These are phyloP conservation scores for Aureobasidium mangrovei DNA, from an alignment of 2,329 filamentous ascomycete genomes.

Conservation along the genomic window DNA sequence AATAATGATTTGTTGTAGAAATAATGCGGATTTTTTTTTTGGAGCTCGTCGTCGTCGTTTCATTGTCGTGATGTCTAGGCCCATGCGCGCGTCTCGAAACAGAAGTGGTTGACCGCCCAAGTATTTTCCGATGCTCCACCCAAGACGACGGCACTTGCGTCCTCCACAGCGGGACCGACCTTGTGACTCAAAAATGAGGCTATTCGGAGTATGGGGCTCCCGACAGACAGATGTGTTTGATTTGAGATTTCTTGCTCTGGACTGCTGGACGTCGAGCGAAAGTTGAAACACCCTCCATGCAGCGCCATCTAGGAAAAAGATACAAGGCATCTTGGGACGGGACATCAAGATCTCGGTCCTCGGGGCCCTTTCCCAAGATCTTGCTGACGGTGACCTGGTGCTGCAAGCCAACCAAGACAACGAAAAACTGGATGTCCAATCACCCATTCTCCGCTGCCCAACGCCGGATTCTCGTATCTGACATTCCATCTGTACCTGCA, in stretches of 20 bases:
- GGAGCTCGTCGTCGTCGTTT: not conserved
- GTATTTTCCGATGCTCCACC: not conserved
- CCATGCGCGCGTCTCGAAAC: slow-evolving; percentile 4
- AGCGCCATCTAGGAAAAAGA: not conserved
- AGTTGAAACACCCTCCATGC: not conserved
- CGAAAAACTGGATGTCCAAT: not conserved
- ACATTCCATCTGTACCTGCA: not conserved
- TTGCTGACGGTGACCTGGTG: not conserved
- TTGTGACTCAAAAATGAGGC: not conserved
- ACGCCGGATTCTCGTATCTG: not conserved
- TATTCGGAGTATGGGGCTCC: too few relatives aligned
- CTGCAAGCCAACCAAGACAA: not conserved
- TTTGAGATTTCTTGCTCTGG: too few relatives aligned
- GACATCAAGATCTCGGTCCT: not conserved
- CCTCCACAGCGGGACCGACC: not conserved
- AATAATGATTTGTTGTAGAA: not conserved
- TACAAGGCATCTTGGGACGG: not conserved
- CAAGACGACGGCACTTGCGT: not conserved
- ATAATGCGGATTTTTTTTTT: not conserved
- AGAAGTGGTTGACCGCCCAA: not conserved
- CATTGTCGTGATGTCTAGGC: not conserved
- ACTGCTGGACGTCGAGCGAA: too few relatives aligned
- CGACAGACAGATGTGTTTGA: too few relatives aligned
- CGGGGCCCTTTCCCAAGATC: too few relatives aligned
- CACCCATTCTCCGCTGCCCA: not conserved